phyloP scores from a whole-genome alignment of 805 yeast genomes.

The Blastobotrys robertii region DNA sequence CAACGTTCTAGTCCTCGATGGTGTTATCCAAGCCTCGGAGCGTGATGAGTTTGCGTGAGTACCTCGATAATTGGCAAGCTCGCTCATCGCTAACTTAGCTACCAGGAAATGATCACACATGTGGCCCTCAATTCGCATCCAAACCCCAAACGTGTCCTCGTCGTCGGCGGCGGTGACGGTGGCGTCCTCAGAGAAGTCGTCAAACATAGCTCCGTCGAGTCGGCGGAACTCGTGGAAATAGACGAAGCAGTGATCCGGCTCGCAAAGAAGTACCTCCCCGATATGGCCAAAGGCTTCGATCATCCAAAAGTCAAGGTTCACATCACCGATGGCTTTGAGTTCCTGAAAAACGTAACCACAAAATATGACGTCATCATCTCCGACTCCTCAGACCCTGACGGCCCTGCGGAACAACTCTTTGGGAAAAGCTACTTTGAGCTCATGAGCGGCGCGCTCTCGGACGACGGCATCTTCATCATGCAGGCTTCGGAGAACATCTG shows the following conservation, averaged over 20 bases:
- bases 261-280: constrained; percentile 80
- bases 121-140: constrained; percentile 89
- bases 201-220: constrained; percentile 78
- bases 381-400: constrained; percentile 97
- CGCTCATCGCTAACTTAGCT: constrained; percentile 25
- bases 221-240: constrained; percentile 87
- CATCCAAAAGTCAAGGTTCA: constrained; percentile 87
- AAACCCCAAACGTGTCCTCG: constrained; percentile 85
- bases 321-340: constrained; percentile 97
- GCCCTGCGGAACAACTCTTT: constrained; percentile 92
- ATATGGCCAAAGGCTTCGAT: constrained; percentile 70
- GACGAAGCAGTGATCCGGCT: constrained; percentile 88
- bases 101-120: constrained; percentile 98
- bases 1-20: constrained; percentile 88
- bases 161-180: constrained; percentile 98
- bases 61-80: neutral
- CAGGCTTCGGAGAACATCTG: constrained; percentile 84
- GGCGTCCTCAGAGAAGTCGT: constrained; percentile 94
- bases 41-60: constrained; percentile 79
- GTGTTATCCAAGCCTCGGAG: constrained; percentile 92
- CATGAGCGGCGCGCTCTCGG: constrained; percentile 79
- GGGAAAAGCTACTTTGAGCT: constrained; percentile 86
- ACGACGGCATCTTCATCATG: constrained; percentile 82
- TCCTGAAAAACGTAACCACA: constrained; percentile 72
- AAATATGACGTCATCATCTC: constrained; percentile 92